Base-by-base conservation (phyloP, 2,329 filamentous ascomycete genomes). In the Cercospora canescens region DNA sequence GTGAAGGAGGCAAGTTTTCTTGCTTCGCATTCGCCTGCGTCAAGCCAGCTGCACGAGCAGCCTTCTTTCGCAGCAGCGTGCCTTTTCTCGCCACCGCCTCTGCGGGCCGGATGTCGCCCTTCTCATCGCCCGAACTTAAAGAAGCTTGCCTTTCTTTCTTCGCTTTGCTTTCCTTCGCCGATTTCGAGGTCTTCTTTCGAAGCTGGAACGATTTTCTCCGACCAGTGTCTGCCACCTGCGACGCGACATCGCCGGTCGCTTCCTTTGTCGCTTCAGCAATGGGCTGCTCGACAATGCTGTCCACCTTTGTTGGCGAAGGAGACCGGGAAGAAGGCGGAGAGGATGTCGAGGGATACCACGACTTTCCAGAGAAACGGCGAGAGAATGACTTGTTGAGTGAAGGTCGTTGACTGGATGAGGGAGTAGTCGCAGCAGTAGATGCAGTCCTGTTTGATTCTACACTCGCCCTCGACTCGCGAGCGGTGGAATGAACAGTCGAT, bases 321-420 rank as follows among this genome's bases (percentile, higher is more conserved):
- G 75, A 76, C 37, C 75, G 74, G 12, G 74, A 75, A 4, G 65
- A 64, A 16, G 75, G 68, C 16, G 73, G 70, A 1, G 74, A 72
- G 14, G 73, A 66, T 3, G 66, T 58, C 8, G 73, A 73, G 12
- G 62, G 67, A 30, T 74, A 72, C 73, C 73, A 76, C 18, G 74
- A 75, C 55, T 69, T 70, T 16, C 74, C 70, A 28, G 70, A 74
- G 32, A 75, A 68, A 30, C 68, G 71, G 30, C 65, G 67, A 34
- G 73, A 73, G 60, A 74, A 73, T 1, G 73, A 72, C 58, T 71
- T 71, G 65, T 64, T 69, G 37, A 70, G 18, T 32, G 67, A 66
- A n/a, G 70, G 68, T 7, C 65, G 68, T 48, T 63, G 70, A 45
- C 58, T 68, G 9, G 72, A 72, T 5, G 67, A 67, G 6, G 69